Percentiles rank a stretch among this genome's conserved stretches.
These are phyloP conservation scores for Arachis stenosperma DNA, from an alignment of 306 rosid genomes.

Conservation along the genomic window DNA sequence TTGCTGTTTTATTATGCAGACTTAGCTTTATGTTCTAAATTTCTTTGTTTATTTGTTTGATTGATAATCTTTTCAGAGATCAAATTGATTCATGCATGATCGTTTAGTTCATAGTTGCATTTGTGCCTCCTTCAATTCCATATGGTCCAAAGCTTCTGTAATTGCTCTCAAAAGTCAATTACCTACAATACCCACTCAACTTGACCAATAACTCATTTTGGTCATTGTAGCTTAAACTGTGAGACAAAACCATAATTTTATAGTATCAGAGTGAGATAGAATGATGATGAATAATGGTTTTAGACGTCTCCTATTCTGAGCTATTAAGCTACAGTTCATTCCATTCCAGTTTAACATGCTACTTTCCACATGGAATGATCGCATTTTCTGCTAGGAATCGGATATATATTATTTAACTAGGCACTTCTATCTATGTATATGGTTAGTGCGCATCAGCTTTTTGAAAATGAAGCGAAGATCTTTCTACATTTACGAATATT, in stretches of 20 bases:
- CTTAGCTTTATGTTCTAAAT: constrained; percentile 12
- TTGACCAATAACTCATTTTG: constrained; percentile 35
- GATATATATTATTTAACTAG: neutral
- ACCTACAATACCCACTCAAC: constrained; percentile 50
- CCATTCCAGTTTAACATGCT: too few species aligned
- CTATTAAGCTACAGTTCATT: neutral
- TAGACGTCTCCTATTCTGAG: constrained; percentile 33
- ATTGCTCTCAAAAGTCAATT: constrained; percentile 50
- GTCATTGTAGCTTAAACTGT: too few species aligned
- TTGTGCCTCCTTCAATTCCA: constrained; percentile 50
- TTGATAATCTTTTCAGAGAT: too few species aligned
- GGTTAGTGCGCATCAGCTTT: neutral
- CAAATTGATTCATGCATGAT: too few species aligned
- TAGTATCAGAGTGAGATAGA: neutral
- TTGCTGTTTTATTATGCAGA: neutral
- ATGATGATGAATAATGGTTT: neutral
- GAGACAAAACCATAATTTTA: too few species aligned
- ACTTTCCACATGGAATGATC: neutral
- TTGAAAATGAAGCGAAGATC: neutral
- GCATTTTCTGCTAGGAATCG: neutral
- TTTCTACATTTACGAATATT: neutral
- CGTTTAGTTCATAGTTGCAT: neutral
- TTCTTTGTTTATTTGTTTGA: neutral
- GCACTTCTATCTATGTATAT: neutral
- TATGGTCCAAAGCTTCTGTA: constrained; percentile 44